Base-by-base conservation (phyloP, 495 filamentous ascomycete species). In the Pseudotulostoma volvatum region DNA sequence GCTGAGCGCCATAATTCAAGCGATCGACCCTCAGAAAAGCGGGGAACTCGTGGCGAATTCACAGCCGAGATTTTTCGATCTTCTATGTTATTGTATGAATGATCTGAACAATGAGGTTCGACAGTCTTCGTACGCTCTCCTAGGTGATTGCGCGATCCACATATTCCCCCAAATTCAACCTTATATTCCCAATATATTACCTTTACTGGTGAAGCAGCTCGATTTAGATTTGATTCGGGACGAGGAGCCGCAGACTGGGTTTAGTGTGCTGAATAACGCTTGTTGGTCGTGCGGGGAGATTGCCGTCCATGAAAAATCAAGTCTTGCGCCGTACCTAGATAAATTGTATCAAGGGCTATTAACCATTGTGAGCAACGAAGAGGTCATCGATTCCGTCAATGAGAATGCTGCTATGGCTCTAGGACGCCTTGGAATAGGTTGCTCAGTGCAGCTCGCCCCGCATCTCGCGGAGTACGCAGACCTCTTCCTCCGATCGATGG, bases 201-300 rank as follows among this genome's bases (percentile, higher is more conserved):
- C 85, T 2, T 70, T 83, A 7, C 63, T 95, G n/a, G 70, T 93
- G 48, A 71, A 76, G 40, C 85, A 94, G 47, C 67, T 99, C 21
- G 86, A 96, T 48, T 61, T 96, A 33, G 79, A 84, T 40, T 61
- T 72, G 35, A 73, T 84, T 33, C 58, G 73, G 4, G 75, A 83
- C 37, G 77, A 85, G 35, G 80, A 85, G 41, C 68, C 79, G 18
- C 67, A 75, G 40, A 83, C 74, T 5, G 76, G 77, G 5, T 96
- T 93, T 55, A 79, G 81, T 33, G 88, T 94, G 13, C 70, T 96
- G 41, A 99, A 96, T 68, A 99, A 99, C 52, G 87, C 90, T 19
- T 96, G 92, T 64, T 99, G 90, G 90, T 90, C 87, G 20, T 80
- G 76, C 16, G 90, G 90, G 13, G 90, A 99, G 61, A 92, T 99